These are phyloP conservation scores for Bonnemaisonia californica DNA, from an alignment of 31 red algal species.

Conservation along the genomic window DNA sequence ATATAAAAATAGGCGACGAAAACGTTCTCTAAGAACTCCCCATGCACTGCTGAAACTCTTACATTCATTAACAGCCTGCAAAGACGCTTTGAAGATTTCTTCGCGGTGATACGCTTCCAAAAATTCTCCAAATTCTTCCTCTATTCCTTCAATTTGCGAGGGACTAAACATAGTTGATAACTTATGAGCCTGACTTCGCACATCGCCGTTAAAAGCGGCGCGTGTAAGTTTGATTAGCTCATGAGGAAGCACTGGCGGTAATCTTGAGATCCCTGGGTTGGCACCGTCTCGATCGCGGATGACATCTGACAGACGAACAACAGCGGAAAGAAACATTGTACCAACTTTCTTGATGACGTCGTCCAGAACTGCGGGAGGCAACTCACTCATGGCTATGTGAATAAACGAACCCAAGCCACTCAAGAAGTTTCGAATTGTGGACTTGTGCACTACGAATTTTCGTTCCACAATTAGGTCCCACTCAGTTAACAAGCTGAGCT, in stretches of 20 bases:
- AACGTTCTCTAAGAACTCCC: conserved; percentile 18
- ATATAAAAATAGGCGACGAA: conserved; percentile 21
- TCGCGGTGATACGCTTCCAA: conserved; percentile 29
- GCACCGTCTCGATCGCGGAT: neutral
- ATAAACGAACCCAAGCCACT: conserved; percentile 34
- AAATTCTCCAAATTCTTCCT: conserved; percentile 39
- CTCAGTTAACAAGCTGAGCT: conserved; percentile 13
- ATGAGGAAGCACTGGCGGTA: conserved; percentile 22
- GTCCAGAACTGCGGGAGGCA: conserved; percentile 11
- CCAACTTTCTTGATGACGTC: conserved; percentile 24
- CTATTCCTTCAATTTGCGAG: conserved; percentile 8
- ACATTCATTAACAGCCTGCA: neutral
- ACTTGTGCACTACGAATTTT: conserved; percentile 32
- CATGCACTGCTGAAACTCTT: conserved; percentile 10
- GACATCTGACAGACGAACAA: conserved; percentile 26
- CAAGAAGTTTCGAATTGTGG: conserved; percentile 18
- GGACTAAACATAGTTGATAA: conserved; percentile 5
- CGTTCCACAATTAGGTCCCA: conserved; percentile 28
- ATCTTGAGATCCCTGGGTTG: neutral
- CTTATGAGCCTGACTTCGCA: conserved; percentile 25
- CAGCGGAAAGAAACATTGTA: conserved; percentile 29
- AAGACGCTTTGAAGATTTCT: conserved; percentile 9
- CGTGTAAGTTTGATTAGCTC: conserved; percentile 29
- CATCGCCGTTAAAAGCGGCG: conserved; percentile 20
- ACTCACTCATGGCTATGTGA: conserved; percentile 20